These are phyloP conservation scores for Fusarium subtropicale DNA, from an alignment of 2,329 filamentous ascomycete species.

Conservation along the genomic window DNA sequence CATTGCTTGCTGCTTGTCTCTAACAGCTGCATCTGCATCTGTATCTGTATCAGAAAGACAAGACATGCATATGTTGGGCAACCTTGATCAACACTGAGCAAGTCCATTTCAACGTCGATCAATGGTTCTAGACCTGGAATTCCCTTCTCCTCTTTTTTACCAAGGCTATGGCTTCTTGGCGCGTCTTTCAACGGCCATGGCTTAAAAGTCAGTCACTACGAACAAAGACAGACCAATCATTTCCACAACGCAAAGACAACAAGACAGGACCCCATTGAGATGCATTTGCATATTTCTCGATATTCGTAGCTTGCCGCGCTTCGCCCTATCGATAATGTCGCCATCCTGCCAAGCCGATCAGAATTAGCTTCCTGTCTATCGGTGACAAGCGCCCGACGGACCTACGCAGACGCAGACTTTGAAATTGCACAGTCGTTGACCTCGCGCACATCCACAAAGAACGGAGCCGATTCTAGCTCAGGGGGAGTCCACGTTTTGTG, in stretches of 20 bases:
- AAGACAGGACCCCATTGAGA: slow-evolving; percentile 3
- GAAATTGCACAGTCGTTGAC: slow-evolving; percentile 30
- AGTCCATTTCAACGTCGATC: slow-evolving; percentile 30
- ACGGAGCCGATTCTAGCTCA: slow-evolving; percentile 33
- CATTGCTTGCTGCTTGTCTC: neutral
- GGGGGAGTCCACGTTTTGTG: slow-evolving; percentile 40
- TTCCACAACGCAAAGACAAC: slow-evolving; percentile 16
- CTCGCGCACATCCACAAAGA: slow-evolving; percentile 10
- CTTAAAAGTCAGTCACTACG: slow-evolving; percentile 5
- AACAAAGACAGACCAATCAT: slow-evolving; percentile 21
- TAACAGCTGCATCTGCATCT: neutral
- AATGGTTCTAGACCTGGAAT: slow-evolving; percentile 37
- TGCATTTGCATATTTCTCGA: slow-evolving; percentile 12
- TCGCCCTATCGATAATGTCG: slow-evolving; percentile 38
- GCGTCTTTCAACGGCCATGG: slow-evolving; percentile 14
- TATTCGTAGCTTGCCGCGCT: slow-evolving; percentile 33
- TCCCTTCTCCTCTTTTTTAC: slow-evolving; percentile 5
- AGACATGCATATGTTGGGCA: slow-evolving; percentile 10
- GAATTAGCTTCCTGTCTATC: slow-evolving; percentile 36
- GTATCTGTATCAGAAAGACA: neutral
- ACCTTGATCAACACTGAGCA: slow-evolving; percentile 9
- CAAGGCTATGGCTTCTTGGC: slow-evolving; percentile 19
- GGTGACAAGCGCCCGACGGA: slow-evolving; percentile 29
- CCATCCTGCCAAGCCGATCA: slow-evolving; percentile 35
- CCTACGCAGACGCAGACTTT: slow-evolving; percentile 2